These are phyloP conservation scores for Garcia nutans DNA, from an alignment of 345 rosid species.

Conservation along the genomic window DNA sequence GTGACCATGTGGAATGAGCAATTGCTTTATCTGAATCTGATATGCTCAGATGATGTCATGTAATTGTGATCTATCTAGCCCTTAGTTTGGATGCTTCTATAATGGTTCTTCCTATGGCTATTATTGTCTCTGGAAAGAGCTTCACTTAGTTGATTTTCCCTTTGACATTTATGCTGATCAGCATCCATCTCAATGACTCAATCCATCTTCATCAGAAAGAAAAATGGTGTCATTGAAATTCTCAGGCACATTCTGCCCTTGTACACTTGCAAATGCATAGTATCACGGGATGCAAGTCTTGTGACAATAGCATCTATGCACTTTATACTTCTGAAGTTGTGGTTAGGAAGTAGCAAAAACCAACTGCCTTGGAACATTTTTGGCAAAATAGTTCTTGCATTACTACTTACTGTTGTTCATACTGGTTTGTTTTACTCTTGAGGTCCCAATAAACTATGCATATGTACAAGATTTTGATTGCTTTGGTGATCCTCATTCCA, in stretches of 20 bases:
- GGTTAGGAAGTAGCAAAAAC: not conserved
- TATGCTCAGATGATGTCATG: not conserved
- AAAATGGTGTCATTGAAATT: slow-evolving; percentile 1
- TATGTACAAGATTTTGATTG: not conserved
- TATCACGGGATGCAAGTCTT: too few species aligned
- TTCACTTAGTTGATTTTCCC: not conserved
- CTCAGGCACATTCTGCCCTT: not conserved
- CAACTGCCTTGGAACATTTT: not conserved
- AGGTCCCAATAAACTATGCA: not conserved
- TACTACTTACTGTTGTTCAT: not conserved
- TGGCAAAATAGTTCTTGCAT: not conserved
- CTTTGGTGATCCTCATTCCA: not conserved
- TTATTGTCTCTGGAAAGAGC: not conserved
- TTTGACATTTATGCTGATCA: not conserved
- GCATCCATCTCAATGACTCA: not conserved
- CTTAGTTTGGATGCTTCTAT: not conserved
- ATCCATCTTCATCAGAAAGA: not conserved
- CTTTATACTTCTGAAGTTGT: not conserved
- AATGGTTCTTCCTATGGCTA: not conserved
- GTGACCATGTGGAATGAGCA: too few species aligned
- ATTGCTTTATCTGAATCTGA: not conserved
- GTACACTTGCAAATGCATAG: not conserved
- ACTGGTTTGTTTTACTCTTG: not conserved
- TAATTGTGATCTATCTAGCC: not conserved
- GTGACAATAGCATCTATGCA: not conserved